Evolutionary conservation across 225 moss, liverwort and hornwort genomes (phyloP).

Genomic region (Pseudoscleropodium purum): DNA sequence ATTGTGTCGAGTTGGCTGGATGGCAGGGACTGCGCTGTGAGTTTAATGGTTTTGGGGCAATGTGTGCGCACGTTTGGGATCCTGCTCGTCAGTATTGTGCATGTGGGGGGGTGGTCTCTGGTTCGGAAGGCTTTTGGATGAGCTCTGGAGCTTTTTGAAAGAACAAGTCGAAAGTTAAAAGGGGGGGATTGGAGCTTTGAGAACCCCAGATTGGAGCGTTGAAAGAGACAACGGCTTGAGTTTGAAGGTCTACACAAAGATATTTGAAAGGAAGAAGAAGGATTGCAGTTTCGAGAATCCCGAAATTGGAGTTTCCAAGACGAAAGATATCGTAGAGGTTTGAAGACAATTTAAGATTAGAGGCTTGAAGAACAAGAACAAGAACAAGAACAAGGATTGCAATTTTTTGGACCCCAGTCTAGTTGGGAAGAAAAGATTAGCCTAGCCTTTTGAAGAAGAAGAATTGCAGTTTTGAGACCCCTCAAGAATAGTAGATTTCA

Average conservation of each 20-base stretch:
- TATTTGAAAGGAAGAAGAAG: neutral
- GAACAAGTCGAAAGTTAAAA: neutral
- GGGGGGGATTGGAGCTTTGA: neutral
- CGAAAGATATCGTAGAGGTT: neutral
- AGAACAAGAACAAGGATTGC: neutral
- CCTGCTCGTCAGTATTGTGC: neutral
- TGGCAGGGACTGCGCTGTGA: neutral
- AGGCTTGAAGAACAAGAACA: neutral
- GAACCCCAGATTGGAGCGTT: neutral
- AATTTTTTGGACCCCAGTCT: neutral
- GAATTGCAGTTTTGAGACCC: neutral
- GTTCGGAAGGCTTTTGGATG: neutral
- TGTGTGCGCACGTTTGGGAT: neutral
- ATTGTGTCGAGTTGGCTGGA: neutral
- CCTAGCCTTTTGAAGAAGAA: neutral
- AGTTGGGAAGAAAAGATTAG: neutral
- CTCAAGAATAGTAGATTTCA: neutral
- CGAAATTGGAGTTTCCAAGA: no score
- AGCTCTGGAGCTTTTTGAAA: neutral
- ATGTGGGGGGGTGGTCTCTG: neutral
- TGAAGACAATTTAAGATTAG: neutral
- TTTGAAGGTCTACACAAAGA: neutral
- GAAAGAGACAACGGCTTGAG: neutral
- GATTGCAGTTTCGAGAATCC: neutral
- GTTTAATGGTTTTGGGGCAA: neutral